Conservation (phyloP, 352 stramenopile species). For the Thalassiosira hispida region DNA sequence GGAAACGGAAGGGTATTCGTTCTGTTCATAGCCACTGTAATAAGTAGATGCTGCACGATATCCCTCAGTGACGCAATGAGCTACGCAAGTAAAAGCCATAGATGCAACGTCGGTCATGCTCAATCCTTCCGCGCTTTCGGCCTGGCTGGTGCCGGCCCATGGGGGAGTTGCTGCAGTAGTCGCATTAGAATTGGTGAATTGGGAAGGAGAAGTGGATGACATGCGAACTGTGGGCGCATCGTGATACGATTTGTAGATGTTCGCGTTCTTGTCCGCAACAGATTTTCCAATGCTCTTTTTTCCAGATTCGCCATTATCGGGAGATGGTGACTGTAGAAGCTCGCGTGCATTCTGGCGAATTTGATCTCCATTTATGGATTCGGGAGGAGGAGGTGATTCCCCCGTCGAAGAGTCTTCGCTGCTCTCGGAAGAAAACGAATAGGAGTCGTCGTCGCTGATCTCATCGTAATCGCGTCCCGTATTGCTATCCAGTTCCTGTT, state of each 20-base stretch:
- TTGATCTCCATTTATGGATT: conserved; percentile 8
- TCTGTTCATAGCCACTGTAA: conserved; percentile 18
- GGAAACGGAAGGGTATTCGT: conserved; percentile 9
- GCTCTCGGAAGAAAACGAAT: conserved; percentile 5
- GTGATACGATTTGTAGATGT: conserved; percentile 45
- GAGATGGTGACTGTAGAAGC: conserved; percentile 15
- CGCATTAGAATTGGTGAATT: background rate
- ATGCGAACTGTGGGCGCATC: conserved; percentile 1
- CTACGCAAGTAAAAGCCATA: conserved; percentile 43
- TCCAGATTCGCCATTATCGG: conserved; percentile 3
- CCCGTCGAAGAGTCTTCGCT: background rate
- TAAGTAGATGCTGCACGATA: conserved; percentile 53
- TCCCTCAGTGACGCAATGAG: conserved; percentile 45
- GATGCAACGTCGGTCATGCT: conserved; percentile 34
- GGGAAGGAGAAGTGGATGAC: background rate
- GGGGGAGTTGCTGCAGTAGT: background rate
- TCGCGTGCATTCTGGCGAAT: conserved; percentile 38
- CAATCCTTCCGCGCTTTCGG: conserved; percentile 10
- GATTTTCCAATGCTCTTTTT: background rate
- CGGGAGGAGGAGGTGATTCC: background rate
- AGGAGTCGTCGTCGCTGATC: conserved; percentile 10
- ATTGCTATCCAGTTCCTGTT: too few species aligned
- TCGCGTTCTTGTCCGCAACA: background rate
- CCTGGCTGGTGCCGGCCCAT: background rate
- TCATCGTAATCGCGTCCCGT: too few species aligned